phyloP scores from a whole-genome alignment of 2,329 filamentous ascomycete species.

The Dendrostoma leiphaemia region DNA sequence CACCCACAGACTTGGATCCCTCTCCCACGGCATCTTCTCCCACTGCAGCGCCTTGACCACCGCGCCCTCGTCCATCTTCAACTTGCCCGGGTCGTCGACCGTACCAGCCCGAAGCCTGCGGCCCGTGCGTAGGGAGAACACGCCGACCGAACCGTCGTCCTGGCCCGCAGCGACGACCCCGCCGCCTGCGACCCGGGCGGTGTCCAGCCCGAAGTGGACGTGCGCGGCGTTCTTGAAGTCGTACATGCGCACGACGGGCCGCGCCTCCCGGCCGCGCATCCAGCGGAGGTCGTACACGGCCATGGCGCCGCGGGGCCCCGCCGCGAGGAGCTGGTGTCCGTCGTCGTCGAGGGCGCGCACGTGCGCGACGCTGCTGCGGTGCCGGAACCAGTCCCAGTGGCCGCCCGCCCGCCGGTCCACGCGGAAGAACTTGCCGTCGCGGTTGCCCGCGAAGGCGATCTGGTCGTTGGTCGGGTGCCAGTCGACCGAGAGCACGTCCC shows the following conservation, averaged over 20 bases:
- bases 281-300: conserved; percentile 55
- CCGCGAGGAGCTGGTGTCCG: conserved; percentile 49
- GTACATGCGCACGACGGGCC: conserved; percentile 46
- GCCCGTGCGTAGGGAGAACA: conserved; percentile 51
- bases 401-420: conserved; percentile 41
- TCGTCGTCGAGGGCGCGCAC: conserved; percentile 44
- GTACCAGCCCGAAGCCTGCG: conserved; percentile 30
- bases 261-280: conserved; percentile 20
- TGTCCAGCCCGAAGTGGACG: conserved; percentile 50
- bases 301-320: conserved; percentile 49
- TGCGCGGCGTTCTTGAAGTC: conserved; percentile 49
- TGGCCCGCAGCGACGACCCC: conserved; percentile 51
- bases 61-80: conserved; percentile 20
- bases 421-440: conserved; percentile 44
- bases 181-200: conserved; percentile 40
- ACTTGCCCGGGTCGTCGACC: conserved; percentile 20
- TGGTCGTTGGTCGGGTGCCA: conserved; percentile 42
- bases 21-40: conserved; percentile 41
- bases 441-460: conserved; percentile 50
- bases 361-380: conserved; percentile 45
- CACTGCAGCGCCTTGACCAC: conserved; percentile 46
- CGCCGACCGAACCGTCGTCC: conserved; percentile 43
- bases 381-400: conserved; percentile 25
- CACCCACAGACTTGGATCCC: conserved; percentile 45
- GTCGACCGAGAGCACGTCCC: conserved; percentile 48